Evolutionary conservation across 148 eudicot species (phyloP).

Genomic region (Suaeda aralocaspica): DNA sequence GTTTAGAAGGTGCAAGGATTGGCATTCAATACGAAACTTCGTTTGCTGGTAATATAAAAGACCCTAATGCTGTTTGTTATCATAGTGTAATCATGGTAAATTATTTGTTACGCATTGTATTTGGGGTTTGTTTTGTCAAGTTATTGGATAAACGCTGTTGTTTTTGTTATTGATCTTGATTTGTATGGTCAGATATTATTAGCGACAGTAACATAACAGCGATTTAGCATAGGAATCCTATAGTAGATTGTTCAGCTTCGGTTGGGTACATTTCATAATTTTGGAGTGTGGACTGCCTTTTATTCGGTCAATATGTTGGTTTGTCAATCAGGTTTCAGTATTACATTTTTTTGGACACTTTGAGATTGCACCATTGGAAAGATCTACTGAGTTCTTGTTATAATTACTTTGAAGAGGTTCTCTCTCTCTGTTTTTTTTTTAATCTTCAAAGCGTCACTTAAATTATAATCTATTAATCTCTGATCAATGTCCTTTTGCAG

Average conservation of each 20-base stretch:
- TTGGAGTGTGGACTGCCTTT: not conserved
- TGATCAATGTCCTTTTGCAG: no score
- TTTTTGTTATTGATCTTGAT: not conserved
- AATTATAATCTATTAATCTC: no score
- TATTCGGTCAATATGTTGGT: not conserved
- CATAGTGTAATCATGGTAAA: constrained; percentile 2
- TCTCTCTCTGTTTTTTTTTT: no score
- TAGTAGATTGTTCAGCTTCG: not conserved
- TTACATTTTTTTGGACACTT: no score
- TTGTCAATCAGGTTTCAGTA: no score
- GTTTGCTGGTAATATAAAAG: constrained; percentile 70
- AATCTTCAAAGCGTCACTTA: no score
- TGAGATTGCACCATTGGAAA: no score
- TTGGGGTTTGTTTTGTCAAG: not conserved
- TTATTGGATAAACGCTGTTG: not conserved
- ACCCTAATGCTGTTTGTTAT: not conserved
- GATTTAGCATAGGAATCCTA: not conserved
- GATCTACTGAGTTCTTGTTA: no score
- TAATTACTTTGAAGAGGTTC: no score
- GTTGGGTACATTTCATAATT: not conserved
- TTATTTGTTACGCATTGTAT: not conserved
- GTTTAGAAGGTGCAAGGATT: constrained; percentile 93
- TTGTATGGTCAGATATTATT: not conserved
- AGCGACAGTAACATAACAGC: not conserved
- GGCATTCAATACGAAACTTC: constrained; percentile 94